Conservation (phyloP, 2,329 filamentous ascomycete genomes). For the Xylariaceae sp. region DNA sequence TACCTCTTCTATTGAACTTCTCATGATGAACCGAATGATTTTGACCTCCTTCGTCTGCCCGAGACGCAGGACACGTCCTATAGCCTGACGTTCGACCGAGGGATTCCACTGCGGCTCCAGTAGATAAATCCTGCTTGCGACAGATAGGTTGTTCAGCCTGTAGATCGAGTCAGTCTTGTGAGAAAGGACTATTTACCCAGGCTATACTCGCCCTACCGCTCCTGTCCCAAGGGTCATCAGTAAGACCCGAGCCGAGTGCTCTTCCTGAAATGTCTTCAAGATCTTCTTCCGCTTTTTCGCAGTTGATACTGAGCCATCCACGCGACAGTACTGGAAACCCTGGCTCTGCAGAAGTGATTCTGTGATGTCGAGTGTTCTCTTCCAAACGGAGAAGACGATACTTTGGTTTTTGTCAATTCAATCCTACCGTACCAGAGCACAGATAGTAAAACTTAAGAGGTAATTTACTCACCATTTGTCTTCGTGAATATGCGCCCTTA, state of each 20-base stretch:
- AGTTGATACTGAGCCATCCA: conserved; percentile 22
- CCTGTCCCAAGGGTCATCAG: conserved; percentile 30
- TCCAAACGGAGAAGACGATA: conserved; percentile 32
- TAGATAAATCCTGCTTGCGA: conserved; percentile 25
- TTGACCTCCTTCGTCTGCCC: conserved; percentile 21
- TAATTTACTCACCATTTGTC: conserved; percentile 18
- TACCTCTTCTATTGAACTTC: conserved; percentile 25
- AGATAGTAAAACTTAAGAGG: no score
- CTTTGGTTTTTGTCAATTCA: conserved; percentile 12
- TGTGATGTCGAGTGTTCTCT: conserved; percentile 26
- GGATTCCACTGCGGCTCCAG: conserved; percentile 31
- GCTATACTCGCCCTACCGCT: conserved; percentile 24
- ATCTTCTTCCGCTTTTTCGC: conserved; percentile 15
- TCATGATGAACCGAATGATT: conserved; percentile 23
- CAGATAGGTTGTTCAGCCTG: conserved; percentile 23
- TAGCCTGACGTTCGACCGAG: conserved; percentile 25
- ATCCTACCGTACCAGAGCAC: no score
- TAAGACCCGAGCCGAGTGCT: conserved; percentile 18
- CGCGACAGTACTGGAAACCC: conserved; percentile 19
- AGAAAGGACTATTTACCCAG: not conserved
- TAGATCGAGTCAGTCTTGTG: not conserved
- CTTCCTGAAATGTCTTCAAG: conserved; percentile 19
- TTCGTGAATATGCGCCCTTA: conserved; percentile 9
- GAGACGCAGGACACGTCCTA: conserved; percentile 23
- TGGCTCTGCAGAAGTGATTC: conserved; percentile 17